Evolutionary conservation across 192 early-diverging fungal species (phyloP), one percentile per base, ranked within the genome.

Genomic region (Pecoramyces ruminantium): DNA sequence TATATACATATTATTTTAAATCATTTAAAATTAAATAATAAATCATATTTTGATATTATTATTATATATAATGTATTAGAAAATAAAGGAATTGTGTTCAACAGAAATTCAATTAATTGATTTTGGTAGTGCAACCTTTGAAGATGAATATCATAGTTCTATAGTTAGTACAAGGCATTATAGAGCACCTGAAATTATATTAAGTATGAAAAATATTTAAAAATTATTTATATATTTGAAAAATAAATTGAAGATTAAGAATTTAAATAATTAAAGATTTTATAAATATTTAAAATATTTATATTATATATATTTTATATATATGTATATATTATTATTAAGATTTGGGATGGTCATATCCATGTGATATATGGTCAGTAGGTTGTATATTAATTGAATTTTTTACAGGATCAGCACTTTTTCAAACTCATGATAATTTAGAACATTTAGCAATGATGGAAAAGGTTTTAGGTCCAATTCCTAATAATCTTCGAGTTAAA

Each of bases 371-470:
- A 89, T 99, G 97, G 97, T 97, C 95, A 14, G 85, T 97, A 79
- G 97, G 97, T 13, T 99, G 97, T 88, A 97, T 99, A 78, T 90
- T 99, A 28, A 90, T 98, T 18, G 97, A 99, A 86, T 90, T 99
- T 78, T 91, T 93, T 77, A 99, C 95, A 0, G 97, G 97, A 40
- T 93, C 95, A 83, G 96, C 97, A 8, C 84, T 99, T 78, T 99
- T 99, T 85, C 96, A 98, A 86, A 98, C 97, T 21, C 97, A 98
- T 81, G 96, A 99, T 84, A 94, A 97, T 87, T 85, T 96, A 80
- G 97, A 99, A 83, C 97, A 99, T 85, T 85, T 99, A 81, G 94
- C 94, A 17, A 95, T 99, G 95, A 99, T 99, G 96, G 92, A 99
- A 84, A 85, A 87, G 0, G 92, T 96, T 0, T 86, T 98, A 28